Conservation (phyloP, 1,284 basidiomycete species). For the Marasmius oreades region DNA sequence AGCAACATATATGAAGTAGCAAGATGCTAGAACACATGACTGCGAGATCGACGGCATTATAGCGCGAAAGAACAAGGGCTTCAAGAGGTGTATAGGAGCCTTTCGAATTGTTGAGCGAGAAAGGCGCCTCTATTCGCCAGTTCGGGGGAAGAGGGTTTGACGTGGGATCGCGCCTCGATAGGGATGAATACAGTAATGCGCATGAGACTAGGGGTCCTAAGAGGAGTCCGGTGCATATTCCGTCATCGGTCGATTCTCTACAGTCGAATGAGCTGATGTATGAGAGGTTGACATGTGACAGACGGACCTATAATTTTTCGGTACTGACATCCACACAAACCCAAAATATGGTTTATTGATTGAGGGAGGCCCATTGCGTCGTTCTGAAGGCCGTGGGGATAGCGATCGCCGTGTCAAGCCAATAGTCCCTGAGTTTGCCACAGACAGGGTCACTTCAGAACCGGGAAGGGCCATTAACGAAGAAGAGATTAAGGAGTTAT, state of each 20-base stretch:
- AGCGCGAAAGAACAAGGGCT: conserved; percentile 69
- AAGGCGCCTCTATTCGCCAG: conserved; percentile 79
- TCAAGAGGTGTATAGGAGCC: conserved; percentile 44
- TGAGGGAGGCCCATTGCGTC: conserved; percentile 32
- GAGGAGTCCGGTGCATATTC: conserved; percentile 76
- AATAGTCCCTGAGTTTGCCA: conserved; percentile 17
- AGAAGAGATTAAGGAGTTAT: conserved; percentile 40
- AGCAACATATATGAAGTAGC: conserved; percentile 72
- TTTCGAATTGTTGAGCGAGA: conserved; percentile 39
- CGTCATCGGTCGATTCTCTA: conserved; percentile 82
- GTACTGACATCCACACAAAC: conserved; percentile 86
- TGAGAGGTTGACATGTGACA: conserved; percentile 6
- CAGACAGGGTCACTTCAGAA: conserved; percentile 14
- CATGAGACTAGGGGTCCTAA: conserved; percentile 75
- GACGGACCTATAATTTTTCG: conserved; percentile 75
- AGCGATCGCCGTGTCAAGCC: conserved; percentile 29
- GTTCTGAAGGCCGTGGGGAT: conserved; percentile 42
- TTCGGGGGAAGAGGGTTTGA: conserved; percentile 42
- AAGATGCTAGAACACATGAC: conserved; percentile 79
- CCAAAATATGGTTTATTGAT: conserved; percentile 51
- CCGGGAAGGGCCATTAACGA: conserved; percentile 5
- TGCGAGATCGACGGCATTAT: conserved; percentile 73
- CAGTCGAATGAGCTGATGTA: conserved; percentile 3
- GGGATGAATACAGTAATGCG: conserved; percentile 55
- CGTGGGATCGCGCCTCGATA: conserved; percentile 25